These are phyloP conservation scores for Lasiodiplodia gonubiensis DNA, from an alignment of 2,329 filamentous ascomycete genomes.

Conservation along the genomic window DNA sequence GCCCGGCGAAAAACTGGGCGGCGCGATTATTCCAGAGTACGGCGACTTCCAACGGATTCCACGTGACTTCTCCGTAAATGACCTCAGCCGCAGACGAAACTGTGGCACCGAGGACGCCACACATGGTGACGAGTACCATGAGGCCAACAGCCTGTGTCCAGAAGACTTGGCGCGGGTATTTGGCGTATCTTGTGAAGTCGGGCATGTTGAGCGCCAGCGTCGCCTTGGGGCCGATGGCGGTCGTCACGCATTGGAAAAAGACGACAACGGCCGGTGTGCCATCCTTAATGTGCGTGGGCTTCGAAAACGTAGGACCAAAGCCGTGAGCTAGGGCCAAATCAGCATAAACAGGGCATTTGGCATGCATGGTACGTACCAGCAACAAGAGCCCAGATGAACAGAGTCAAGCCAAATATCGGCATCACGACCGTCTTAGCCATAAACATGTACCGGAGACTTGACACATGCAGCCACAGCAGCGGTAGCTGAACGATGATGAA, in stretches of 20 bases:
- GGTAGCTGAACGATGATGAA: constrained; percentile 38
- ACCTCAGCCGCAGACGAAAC: constrained; percentile 28
- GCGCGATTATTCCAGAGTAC: constrained; percentile 29
- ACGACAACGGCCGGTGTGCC: constrained; percentile 30
- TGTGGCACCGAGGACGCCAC: constrained; percentile 23
- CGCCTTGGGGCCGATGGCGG: constrained; percentile 31
- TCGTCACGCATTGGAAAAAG: constrained; percentile 34
- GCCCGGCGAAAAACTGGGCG: constrained; percentile 25
- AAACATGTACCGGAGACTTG: constrained; percentile 21
- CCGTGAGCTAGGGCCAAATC: not conserved
- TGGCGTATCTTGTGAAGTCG: constrained; percentile 24
- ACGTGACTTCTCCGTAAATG: constrained; percentile 31
- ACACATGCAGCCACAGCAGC: constrained; percentile 33
- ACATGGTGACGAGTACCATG: constrained; percentile 19
- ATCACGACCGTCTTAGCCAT: constrained; percentile 24
- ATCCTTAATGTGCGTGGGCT: constrained; percentile 32
- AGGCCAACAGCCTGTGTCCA: constrained; percentile 25
- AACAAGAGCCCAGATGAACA: constrained; percentile 27
- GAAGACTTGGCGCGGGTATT: constrained; percentile 24
- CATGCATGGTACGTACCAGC: constrained; percentile 3
- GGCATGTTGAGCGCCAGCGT: constrained; percentile 31
- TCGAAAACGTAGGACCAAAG: constrained; percentile 38
- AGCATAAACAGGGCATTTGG: not conserved
- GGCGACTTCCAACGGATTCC: constrained; percentile 37
- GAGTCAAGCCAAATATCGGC: constrained; percentile 21